phyloP scores from a whole-genome alignment of 768 basidiomycete species.

The Hypsizygus marmoreus region DNA sequence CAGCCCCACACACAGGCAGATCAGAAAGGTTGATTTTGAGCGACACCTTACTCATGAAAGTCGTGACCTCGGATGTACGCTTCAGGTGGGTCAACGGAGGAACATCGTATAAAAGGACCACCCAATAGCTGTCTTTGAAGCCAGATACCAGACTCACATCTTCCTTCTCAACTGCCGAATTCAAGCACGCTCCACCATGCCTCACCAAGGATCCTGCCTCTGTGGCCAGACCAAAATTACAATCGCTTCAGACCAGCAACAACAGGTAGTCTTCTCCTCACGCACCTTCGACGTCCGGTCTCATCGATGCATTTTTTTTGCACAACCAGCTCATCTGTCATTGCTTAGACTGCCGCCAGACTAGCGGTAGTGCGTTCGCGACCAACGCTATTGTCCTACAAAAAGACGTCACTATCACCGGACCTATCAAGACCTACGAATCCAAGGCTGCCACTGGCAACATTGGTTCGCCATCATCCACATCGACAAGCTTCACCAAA shows the following conservation, averaged over 20 bases:
- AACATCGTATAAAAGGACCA: too few relatives aligned
- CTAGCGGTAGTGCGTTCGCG: constrained; percentile 40
- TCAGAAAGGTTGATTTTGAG: too few relatives aligned
- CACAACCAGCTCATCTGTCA: constrained; percentile 33
- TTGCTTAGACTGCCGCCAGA: constrained; percentile 38
- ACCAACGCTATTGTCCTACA: constrained; percentile 37
- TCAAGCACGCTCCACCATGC: too few relatives aligned
- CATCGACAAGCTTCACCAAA: too few relatives aligned
- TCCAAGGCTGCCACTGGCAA: constrained; percentile 33
- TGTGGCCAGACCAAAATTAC: constrained; percentile 34
- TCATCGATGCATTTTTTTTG: not conserved
- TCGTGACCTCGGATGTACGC: too few relatives aligned
- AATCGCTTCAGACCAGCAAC: constrained; percentile 22
- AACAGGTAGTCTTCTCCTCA: constrained; percentile 25
- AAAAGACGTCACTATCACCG: constrained; percentile 32
- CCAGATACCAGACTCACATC: too few relatives aligned
- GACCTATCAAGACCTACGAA: constrained; percentile 32
- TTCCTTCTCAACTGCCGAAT: too few relatives aligned
- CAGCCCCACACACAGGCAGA: too few relatives aligned
- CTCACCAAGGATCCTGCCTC: constrained; percentile 31
- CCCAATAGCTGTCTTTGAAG: too few relatives aligned
- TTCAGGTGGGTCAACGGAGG: too few relatives aligned
- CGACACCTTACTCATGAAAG: too few relatives aligned
- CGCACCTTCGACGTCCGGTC: not conserved
- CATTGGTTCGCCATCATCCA: constrained; percentile 31